These are phyloP conservation scores for Tagetes patula DNA, from an alignment of 129 eudicot species.

Conservation along the genomic window DNA sequence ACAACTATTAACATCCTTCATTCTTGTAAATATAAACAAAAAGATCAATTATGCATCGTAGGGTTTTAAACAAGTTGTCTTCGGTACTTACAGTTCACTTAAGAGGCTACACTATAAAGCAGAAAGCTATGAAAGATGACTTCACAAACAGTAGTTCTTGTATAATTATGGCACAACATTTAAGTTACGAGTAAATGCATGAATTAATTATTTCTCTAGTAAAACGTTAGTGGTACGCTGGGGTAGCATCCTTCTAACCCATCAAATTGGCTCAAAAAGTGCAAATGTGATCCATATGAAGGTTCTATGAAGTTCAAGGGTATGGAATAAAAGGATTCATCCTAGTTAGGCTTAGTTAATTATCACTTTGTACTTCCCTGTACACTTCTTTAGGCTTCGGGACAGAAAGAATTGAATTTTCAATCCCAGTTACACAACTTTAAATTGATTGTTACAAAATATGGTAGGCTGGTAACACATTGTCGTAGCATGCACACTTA, in stretches of 20 bases:
- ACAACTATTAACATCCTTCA: constrained; percentile 21
- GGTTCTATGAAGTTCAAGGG: neutral
- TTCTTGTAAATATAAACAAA: constrained; percentile 9
- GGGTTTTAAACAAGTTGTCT: neutral
- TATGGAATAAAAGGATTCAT: neutral
- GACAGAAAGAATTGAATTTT: constrained; percentile 2
- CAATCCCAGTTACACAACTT: neutral
- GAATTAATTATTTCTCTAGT: neutral
- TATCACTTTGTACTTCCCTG: constrained; percentile 13
- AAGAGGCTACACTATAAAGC: neutral
- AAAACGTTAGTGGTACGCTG: neutral
- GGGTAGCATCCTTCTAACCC: neutral
- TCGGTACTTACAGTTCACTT: neutral
- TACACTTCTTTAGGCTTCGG: constrained; percentile 16
- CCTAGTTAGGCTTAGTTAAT: neutral
- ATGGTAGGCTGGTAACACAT: neutral
- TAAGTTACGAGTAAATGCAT: neutral
- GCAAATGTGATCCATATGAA: neutral
- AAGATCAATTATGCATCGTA: constrained; percentile 2
- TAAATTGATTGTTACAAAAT: neutral
- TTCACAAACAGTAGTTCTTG: neutral
- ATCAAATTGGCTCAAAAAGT: constrained; percentile 3
- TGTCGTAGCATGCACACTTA: neutral
- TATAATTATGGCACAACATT: neutral
- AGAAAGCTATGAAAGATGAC: neutral